These are phyloP conservation scores for Curvularia lunata DNA, from an alignment of 2,329 filamentous ascomycete species.

Conservation along the genomic window DNA sequence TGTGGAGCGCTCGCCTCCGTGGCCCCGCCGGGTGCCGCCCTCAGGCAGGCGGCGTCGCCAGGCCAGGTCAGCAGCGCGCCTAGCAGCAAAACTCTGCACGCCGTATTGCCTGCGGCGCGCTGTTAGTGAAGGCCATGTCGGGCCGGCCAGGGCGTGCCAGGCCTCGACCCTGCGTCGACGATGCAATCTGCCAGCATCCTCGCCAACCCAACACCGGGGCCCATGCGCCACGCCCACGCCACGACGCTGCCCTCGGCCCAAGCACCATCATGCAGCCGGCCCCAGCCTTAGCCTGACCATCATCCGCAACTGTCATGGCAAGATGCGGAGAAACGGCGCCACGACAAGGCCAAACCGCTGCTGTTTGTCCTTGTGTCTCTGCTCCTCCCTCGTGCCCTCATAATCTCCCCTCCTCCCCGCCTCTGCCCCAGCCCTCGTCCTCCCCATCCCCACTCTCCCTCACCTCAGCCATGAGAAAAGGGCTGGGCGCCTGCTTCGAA, in stretches of 20 bases:
- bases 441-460: slow-evolving; percentile 9
- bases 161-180: slow-evolving; percentile 5
- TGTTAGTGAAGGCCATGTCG: not conserved
- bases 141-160: not conserved
- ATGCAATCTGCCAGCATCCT: not conserved
- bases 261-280: slow-evolving; percentile 18
- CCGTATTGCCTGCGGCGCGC: not conserved
- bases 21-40: no score
- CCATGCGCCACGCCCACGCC: not conserved
- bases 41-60: no score
- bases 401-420: slow-evolving; percentile 1
- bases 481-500: slow-evolving; percentile 19
- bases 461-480: slow-evolving; percentile 29
- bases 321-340: slow-evolving; percentile 36
- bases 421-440: slow-evolving; percentile 1
- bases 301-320: slow-evolving; percentile 34
- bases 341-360: slow-evolving; percentile 14
- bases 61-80: not conserved
- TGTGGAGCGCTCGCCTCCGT: not conserved
- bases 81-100: not conserved
- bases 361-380: slow-evolving; percentile 13
- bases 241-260: not conserved
- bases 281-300: slow-evolving; percentile 14
- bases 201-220: slow-evolving; percentile 13
- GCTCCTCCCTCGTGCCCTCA: slow-evolving; percentile 4